phyloP scores from a whole-genome alignment of 345 rosid species.

The Xanthoceras sorbifolium region DNA sequence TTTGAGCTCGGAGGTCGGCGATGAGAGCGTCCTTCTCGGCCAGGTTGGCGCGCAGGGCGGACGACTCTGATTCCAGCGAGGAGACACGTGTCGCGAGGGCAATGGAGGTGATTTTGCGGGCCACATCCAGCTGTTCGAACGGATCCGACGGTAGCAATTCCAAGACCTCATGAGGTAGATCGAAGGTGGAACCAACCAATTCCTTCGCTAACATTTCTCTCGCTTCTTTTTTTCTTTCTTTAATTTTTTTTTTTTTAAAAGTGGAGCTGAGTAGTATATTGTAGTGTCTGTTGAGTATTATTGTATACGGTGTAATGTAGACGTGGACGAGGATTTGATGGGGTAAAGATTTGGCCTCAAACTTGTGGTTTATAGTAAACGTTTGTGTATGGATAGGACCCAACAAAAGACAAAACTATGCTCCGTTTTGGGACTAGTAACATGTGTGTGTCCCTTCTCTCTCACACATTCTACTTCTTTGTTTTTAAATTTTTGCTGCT shows the following conservation, averaged over 20 bases:
- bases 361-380: background rate
- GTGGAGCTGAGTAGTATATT: background rate
- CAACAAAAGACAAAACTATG: background rate
- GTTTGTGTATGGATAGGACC: constrained; percentile 28
- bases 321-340: background rate
- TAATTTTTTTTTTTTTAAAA: background rate
- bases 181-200: constrained; percentile 51
- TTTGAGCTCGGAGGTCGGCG: constrained; percentile 62
- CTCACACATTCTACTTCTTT: background rate
- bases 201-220: constrained; percentile 44
- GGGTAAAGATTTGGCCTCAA: background rate
- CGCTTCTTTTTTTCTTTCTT: constrained; percentile 2
- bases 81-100: constrained; percentile 91
- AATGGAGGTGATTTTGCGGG: constrained; percentile 94
- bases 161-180: constrained; percentile 77
- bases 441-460: background rate
- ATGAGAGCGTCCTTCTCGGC: constrained; percentile 65
- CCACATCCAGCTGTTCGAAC: constrained; percentile 90
- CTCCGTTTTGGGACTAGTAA: background rate
- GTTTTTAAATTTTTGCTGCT: too few relatives aligned
- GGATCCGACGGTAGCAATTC: constrained; percentile 86
- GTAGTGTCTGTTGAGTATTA: background rate
- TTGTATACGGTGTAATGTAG: background rate
- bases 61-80: constrained; percentile 75
- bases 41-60: constrained; percentile 52